Conservation (phyloP, 1,284 basidiomycete genomes). For the Malassezia arunalokei region DNA sequence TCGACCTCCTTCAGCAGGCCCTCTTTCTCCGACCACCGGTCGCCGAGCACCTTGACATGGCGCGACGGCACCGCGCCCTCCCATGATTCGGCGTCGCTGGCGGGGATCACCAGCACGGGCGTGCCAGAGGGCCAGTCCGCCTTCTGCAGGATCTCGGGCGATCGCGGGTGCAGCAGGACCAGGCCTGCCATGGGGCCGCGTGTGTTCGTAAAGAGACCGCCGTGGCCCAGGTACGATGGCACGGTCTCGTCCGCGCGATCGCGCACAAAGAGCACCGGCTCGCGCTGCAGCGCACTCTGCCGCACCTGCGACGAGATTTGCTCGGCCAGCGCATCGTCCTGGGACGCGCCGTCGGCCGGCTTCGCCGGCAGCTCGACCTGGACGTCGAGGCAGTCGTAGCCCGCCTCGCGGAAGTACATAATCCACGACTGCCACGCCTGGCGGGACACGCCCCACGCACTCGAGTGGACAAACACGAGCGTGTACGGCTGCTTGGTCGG, state of each 20-base stretch:
- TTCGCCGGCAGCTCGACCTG: constrained; percentile 7
- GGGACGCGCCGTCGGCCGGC: not conserved
- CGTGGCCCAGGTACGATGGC: constrained; percentile 9
- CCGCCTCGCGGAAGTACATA: constrained; percentile 14
- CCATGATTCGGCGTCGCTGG: not conserved
- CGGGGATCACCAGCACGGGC: constrained; percentile 11
- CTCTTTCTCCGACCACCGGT: constrained; percentile 14
- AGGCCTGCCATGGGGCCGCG: constrained; percentile 14
- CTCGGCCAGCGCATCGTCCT: constrained; percentile 7
- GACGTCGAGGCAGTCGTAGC: constrained; percentile 17
- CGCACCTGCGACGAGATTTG: constrained; percentile 15
- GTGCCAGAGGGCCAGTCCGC: constrained; percentile 14
- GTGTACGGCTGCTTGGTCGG: constrained; percentile 16
- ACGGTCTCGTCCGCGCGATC: not conserved
- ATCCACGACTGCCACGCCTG: constrained; percentile 16
- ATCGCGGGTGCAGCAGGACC: constrained; percentile 9
- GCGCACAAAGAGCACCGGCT: constrained; percentile 15
- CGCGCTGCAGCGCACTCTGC: constrained; percentile 12
- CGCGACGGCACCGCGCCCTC: not conserved
- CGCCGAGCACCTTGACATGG: constrained; percentile 2
- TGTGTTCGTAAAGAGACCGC: constrained; percentile 6
- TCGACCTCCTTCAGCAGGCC: constrained; percentile 15
- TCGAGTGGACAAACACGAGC: constrained; percentile 13
- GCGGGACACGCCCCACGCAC: constrained; percentile 3
- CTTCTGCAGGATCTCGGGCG: not conserved